Base-by-base conservation (phyloP, 805 yeast genomes). In the Ascoidea tarda region DNA sequence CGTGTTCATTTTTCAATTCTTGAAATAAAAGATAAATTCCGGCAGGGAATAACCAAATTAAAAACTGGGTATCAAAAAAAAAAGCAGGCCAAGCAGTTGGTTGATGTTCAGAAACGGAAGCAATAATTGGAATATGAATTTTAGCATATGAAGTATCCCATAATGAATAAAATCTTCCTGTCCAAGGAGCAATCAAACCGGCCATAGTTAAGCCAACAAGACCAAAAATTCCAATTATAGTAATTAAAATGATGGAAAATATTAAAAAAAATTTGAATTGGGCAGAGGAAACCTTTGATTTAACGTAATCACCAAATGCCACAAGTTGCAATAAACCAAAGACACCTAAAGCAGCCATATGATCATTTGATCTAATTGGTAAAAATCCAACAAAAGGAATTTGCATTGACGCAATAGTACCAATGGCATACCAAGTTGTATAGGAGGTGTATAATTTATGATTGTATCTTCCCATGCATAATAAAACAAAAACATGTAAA, bases 61-160 rank as follows among this genome's bases (percentile, higher is more conserved):
- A 75, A 75, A 91, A 79, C 62, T 82, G 87, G 51, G 93, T 83
- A 67, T 93, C 99, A 66, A 91, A 87, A 78, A 88, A 93, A 68
- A 93, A 95, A 10, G 97, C 81, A 8, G 98, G 96, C 99, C 99
- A 93, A 4, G 99, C 96, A n/a, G 98, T 91, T 55, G 99, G 99
- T 75, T 93, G 99, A 74, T 93, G 99, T 72, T 93, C 99, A 12
- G 96, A 87, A 46, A 93, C 99, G 3, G 97, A 90, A 1, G 99
- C 99, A 69, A 93, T 93, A 65, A 93, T 93, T 48, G 99, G 99
- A 62, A 93, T 93, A 66, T 93, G 99, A 59, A 93, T 86, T 73
- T 90, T 91, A 57, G 99, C 99, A 64, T 95, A 93, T 67, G 78
- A 84, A 5, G 99, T 93, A 67, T 93, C 99, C 99, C 99, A 93